Evolutionary conservation across 192 early-diverging fungal species (phyloP).

Genomic region (Backusella psychrophila): DNA sequence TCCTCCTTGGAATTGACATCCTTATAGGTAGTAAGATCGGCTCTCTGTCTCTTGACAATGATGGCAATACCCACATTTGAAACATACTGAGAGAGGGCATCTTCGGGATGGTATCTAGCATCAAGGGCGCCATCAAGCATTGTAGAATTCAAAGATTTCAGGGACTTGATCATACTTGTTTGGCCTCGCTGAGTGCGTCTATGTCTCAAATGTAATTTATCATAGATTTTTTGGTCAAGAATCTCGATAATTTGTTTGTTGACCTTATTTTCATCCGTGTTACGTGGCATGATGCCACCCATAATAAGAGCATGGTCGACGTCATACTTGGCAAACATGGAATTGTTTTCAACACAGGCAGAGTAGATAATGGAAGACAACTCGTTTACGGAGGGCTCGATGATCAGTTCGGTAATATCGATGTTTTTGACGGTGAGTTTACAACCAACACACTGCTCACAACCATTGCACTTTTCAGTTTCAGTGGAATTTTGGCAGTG

Average conservation of each 20-base stretch:
- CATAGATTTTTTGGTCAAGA: not conserved
- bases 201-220: not conserved
- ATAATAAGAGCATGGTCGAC: not conserved
- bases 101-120: not conserved
- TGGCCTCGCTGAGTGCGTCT: not conserved
- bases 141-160: not conserved
- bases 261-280: not conserved
- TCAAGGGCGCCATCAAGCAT: not conserved
- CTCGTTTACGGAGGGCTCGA: not conserved
- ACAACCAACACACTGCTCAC: not conserved
- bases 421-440: not conserved
- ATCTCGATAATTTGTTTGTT: not conserved
- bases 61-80: not conserved
- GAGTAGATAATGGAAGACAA: not conserved
- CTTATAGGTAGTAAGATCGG: not conserved
- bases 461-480: not conserved
- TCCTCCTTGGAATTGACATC: not conserved
- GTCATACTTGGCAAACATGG: not conserved
- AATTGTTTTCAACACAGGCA: not conserved
- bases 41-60: not conserved
- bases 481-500: not conserved
- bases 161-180: not conserved
- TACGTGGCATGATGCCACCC: not conserved
- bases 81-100: not conserved
- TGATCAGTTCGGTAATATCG: not conserved